Evolutionary conservation across 2,329 filamentous ascomycete species (phyloP), one percentile per base, ranked within the genome.

Genomic region (Grosmannia clavigera): DNA sequence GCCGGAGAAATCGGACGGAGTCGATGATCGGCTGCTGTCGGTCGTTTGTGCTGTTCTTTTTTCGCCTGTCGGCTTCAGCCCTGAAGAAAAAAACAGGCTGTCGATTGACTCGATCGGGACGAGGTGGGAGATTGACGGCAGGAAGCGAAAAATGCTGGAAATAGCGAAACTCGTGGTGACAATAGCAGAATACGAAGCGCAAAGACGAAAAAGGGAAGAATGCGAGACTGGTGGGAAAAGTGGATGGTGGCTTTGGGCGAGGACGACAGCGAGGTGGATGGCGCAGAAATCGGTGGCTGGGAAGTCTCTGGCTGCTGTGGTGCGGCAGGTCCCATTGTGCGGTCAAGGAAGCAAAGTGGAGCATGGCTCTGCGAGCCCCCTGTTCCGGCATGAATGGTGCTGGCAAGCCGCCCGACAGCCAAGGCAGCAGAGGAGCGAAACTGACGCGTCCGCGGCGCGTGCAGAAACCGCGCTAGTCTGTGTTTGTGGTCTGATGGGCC

Each of bases 401-500:
- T 9, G 16, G 7, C n/a, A 48, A 22, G n/a, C 14, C 9, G 6
- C 19, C 7, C 46, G 22, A 22, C 19, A 22, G 46, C 7, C 19
- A 11, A 50, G 46, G 46, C 46, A 25, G 46, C 5, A 25, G 22
- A 51, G 16, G 55, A 50, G 54, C 53, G 57, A 64, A 64, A 62
- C 48, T 61, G 61, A 63, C 63, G 63, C 63, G 63, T 63, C 38
- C 1, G 27, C 46, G 43, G 61, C 62, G 62, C 62, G 62, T 64
- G 16, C 11, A 27, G 22, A 31, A 29, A 60, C 10, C 14, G 22
- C 25, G 25, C 33, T 38, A 55, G 16, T 1, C 52, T 10, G 22
- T 25, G 22, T 55, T 38, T 31, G 51, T 9, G 6, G 10, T 6
- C 4, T 3, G 12, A 16, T 16, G 22, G 48, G 22, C 22, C 22